Base-by-base conservation (phyloP, 768 basidiomycete genomes). In the Ramaria sp. region DNA sequence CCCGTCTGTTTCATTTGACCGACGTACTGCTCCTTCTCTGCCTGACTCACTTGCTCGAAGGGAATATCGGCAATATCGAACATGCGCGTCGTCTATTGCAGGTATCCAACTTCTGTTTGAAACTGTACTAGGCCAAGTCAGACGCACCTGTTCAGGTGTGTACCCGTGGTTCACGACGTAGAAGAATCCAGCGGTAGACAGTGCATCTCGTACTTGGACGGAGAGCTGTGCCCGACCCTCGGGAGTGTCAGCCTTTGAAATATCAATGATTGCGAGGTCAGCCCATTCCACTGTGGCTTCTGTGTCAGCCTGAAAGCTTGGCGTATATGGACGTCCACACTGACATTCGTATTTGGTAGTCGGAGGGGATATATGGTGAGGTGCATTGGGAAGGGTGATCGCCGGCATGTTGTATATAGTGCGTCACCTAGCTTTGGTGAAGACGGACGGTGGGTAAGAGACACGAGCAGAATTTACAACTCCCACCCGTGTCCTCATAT, bases 201-300 rank as follows among this genome's bases (percentile, higher is more conserved):
- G 73, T 1, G 80, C 79, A 49, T 77, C 71, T 22, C 67, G 68
- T 3, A 78, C 70, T 59, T 76, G 69, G 5, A 62, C 51, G 0
- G 74, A 73, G 1, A 82, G 64, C 30, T 62, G 62, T 0, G 62
- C 59, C 11, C 74, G 72, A 5, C 69, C 74, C 57, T 76, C 72
- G 0, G 63, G 60, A 11, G 70, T 76, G 0, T 59, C 53, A 1
- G 69, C 71, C 51, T 70, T 68, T 11, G 78, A 69, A 17, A 83
- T 61, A 59, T 83, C 80, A 51, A 83, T 74, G 53, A 77, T 69
- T 1, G 77, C 70, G 15, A 84, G 72, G 42, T 80, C 76, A 2
- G 78, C 81, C 63, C 69, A 76, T 20, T 75, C 71, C 65, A 75
- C 74, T 76, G 13, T 53, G 13, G 43, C 12, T 11, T 41, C 12